Evolutionary conservation across 352 stramenopile genomes (phyloP), one percentile per base, ranked within the genome.

Genomic region (Aphanomyces euteiches): DNA sequence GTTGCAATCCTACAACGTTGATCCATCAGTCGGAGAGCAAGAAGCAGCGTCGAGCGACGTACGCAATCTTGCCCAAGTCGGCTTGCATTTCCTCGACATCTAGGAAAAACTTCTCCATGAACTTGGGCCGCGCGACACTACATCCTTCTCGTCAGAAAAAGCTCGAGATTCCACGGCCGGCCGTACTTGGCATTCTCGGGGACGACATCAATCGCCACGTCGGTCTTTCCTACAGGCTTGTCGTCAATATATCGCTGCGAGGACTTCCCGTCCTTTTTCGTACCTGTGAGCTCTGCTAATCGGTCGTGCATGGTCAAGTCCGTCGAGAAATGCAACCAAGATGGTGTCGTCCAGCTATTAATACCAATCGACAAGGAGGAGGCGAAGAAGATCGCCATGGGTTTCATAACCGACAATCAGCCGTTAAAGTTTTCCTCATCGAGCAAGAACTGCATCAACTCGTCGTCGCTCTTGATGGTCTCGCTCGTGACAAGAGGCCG

Each of bases 91-190:
- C 79, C 67, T 99, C 93, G 10, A 98, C 92, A 69, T 98, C 92
- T 56, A 90, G 79, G 79, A 98, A 99, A 78, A 98, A 98, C 72
- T 91, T 78, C 73, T 96, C 86, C 95, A 98, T 98, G 72, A 93
- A 92, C 72, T 92, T 94, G 56, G 87, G 87, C 3, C 87, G 81
- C 34, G 48, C 47, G n/a, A 71, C 50, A 58, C 36, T 64, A n/a
- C 43, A 15, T 40, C 53, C 12, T n/a, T 19, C n/a, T n/a, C 8
- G 38, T 45, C 50, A 61, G 8, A 37, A 66, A 6, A 8, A 36
- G 36, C 36, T 6, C 21, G 15, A 7, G 7, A 8, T 17, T 34
- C 41, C 28, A 63, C 28, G 28, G 2, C 2, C 28, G 28, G 2
- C 2, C 28, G 28, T 28, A 28, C 28, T 28, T 28, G 28, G 28